phyloP scores from a whole-genome alignment of 169 alveolate genomes.

The Hepatocystis sp. region DNA sequence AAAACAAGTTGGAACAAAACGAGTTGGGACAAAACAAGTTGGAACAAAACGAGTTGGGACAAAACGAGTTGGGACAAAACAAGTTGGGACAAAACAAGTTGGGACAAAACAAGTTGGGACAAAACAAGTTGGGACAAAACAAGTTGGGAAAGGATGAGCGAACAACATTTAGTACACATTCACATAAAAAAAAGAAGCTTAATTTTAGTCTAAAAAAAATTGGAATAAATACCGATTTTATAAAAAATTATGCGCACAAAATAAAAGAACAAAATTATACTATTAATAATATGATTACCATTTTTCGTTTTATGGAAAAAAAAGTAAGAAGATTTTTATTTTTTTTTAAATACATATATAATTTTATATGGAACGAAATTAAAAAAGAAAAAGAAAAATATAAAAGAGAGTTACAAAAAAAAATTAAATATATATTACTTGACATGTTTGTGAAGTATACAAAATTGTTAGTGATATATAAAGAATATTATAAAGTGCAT shows the following conservation, averaged over 20 bases:
- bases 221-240: constrained; percentile 14
- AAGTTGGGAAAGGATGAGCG: too few species aligned
- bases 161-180: too few species aligned
- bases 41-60: too few species aligned
- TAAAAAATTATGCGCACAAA: constrained; percentile 12
- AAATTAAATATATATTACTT: constrained; percentile 28
- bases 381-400: not conserved
- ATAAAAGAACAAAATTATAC: constrained; percentile 27
- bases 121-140: too few species aligned
- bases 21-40: too few species aligned
- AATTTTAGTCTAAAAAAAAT: too few species aligned
- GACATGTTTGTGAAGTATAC: constrained; percentile 60
- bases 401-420: not conserved
- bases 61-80: too few species aligned
- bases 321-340: constrained; percentile 39
- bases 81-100: too few species aligned
- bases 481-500: constrained; percentile 5
- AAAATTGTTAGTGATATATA: constrained; percentile 28
- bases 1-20: too few species aligned
- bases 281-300: constrained; percentile 37
- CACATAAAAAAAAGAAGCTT: too few species aligned
- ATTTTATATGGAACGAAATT: constrained; percentile 38
- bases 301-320: constrained; percentile 42
- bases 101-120: too few species aligned
- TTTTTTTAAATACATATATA: constrained; percentile 40